phyloP scores from a whole-genome alignment of 1,284 basidiomycete species.

The Tetrapyrgos nigripes region DNA sequence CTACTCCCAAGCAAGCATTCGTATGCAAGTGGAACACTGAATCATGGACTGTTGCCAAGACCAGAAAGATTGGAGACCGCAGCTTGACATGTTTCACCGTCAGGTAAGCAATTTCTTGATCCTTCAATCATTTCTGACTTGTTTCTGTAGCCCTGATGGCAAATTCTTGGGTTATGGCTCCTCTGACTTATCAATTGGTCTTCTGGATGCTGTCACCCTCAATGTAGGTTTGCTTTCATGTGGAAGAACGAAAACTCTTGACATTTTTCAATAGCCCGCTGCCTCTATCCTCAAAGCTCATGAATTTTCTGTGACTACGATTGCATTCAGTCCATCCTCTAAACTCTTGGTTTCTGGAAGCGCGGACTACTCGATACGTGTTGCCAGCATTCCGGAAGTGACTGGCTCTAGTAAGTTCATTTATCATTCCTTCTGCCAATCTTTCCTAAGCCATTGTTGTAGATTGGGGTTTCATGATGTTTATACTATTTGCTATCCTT shows the following conservation, averaged over 20 bases:
- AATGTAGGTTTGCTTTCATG: conserved; percentile 57
- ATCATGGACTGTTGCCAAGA: conserved; percentile 63
- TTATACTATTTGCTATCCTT: conserved; percentile 30
- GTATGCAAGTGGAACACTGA: conserved; percentile 70
- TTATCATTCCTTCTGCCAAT: background rate
- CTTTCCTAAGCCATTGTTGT: background rate
- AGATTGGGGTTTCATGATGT: conserved; percentile 16
- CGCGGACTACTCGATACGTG: conserved; percentile 88
- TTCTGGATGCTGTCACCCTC: conserved; percentile 84
- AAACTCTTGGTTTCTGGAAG: conserved; percentile 90
- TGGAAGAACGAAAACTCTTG: background rate
- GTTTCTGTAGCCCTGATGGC: conserved; percentile 71
- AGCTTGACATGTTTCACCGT: conserved; percentile 88
- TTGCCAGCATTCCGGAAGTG: conserved; percentile 76
- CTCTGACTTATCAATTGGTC: conserved; percentile 87
- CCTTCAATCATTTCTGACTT: conserved; percentile 10
- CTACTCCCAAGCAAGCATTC: conserved; percentile 62
- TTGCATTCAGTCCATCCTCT: conserved; percentile 87
- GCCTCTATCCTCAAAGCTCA: conserved; percentile 92
- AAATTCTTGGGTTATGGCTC: conserved; percentile 85
- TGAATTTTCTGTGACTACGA: conserved; percentile 91
- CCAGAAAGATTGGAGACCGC: conserved; percentile 74
- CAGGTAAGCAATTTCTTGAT: conserved; percentile 57
- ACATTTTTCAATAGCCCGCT: conserved; percentile 64
- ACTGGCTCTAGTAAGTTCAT: conserved; percentile 58